Conservation (phyloP, 768 basidiomycete species). For the Lactarius deliciosus region DNA sequence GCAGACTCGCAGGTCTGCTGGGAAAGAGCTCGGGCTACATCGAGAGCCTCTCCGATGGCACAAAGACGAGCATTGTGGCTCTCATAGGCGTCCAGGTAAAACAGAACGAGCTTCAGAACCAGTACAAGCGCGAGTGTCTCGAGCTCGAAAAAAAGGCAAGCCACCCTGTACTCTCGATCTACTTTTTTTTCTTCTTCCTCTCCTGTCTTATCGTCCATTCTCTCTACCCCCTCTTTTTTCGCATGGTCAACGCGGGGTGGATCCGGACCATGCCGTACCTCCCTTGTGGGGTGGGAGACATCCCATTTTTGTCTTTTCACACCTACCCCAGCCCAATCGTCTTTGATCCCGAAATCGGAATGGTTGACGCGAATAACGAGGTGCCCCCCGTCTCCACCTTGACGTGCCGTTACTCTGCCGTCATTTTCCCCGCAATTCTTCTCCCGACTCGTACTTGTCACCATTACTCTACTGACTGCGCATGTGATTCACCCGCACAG, state of each 20-base stretch:
- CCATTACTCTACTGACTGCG: constrained; percentile 1
- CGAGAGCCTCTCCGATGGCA: constrained; percentile 77
- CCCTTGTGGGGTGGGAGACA: neutral
- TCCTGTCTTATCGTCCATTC: neutral
- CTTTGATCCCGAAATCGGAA: constrained; percentile 22
- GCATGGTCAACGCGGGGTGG: constrained; percentile 4
- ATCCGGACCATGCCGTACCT: neutral
- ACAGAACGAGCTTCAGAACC: constrained; percentile 86
- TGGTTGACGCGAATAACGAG: constrained; percentile 7
- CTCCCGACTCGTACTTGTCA: neutral
- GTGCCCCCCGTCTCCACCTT: neutral
- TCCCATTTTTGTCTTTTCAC: neutral
- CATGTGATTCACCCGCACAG: constrained; percentile 38
- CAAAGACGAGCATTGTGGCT: constrained; percentile 84
- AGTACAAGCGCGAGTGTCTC: constrained; percentile 93
- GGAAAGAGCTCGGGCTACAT: constrained; percentile 95
- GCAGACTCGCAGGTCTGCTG: constrained; percentile 78
- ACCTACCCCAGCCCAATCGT: constrained; percentile 1
- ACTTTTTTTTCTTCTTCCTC: neutral
- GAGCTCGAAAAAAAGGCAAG: constrained; percentile 94
- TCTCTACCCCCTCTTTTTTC: neutral
- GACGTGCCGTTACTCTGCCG: constrained; percentile 17
- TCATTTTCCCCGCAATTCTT: constrained; percentile 8
- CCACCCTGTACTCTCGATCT: constrained; percentile 13
- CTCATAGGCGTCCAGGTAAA: constrained; percentile 93